These are phyloP conservation scores for Colletotrichum lupini DNA, from an alignment of 2,329 filamentous ascomycete genomes.

Conservation along the genomic window DNA sequence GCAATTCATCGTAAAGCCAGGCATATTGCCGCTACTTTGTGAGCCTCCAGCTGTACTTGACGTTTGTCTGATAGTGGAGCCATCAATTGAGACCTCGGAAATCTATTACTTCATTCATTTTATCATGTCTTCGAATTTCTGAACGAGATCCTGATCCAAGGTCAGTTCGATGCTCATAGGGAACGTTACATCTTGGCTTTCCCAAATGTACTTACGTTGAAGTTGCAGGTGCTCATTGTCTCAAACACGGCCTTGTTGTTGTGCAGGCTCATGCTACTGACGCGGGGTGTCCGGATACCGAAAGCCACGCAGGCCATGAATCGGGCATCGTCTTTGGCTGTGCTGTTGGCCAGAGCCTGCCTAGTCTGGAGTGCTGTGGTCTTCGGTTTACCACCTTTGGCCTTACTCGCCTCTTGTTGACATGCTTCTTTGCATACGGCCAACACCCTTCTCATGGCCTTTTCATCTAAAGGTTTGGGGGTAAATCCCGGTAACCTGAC, in stretches of 20 bases:
- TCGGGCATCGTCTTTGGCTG: conserved; percentile 65
- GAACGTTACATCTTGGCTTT: background rate
- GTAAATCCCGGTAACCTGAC: conserved; percentile 52
- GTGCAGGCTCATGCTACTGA: conserved; percentile 59
- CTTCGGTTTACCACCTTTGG: background rate
- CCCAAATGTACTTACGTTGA: conserved; percentile 11
- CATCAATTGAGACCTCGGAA: too few species aligned
- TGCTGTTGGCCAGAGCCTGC: conserved; percentile 29
- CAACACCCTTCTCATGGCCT: conserved; percentile 56
- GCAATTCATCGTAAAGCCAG: too few species aligned
- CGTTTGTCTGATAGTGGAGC: too few species aligned
- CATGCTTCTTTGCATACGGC: conserved; percentile 43
- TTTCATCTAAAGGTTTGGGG: conserved; percentile 50
- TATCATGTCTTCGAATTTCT: conserved; percentile 16
- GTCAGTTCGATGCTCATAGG: background rate
- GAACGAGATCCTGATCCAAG: conserved; percentile 4
- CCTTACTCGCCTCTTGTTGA: background rate
- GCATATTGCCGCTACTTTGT: too few species aligned
- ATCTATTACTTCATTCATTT: too few species aligned
- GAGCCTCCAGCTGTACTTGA: too few species aligned
- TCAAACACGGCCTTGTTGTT: conserved; percentile 40
- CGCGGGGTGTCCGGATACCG: conserved; percentile 69
- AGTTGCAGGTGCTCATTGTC: conserved; percentile 24
- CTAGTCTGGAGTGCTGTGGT: background rate
- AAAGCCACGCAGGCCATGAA: conserved; percentile 71